A percentile compares a stretch with the other conserved stretches of the same genome.
phyloP scores from a whole-genome alignment of 768 basidiomycete species.

The Trametes sanguinea region DNA sequence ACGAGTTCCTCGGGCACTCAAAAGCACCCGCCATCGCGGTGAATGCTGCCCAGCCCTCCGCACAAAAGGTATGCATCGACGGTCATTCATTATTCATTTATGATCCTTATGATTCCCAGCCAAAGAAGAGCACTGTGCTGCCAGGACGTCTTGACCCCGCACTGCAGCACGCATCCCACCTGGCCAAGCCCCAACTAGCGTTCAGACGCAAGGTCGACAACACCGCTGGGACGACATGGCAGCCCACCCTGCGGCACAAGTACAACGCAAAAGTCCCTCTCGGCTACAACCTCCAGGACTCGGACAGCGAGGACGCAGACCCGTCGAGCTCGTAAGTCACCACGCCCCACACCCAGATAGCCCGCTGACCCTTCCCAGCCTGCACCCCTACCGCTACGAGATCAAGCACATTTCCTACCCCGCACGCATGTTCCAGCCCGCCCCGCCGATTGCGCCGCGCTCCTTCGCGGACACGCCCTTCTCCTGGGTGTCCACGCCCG shows the following conservation, averaged over 20 bases:
- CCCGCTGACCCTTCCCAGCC: conserved; percentile 11
- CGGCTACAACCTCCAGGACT: conserved; percentile 54
- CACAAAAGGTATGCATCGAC: conserved; percentile 17
- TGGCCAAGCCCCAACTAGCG: conserved; percentile 79
- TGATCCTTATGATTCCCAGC: conserved; percentile 9
- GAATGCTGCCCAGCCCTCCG: conserved; percentile 37
- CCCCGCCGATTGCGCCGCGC: conserved; percentile 52
- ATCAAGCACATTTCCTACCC: conserved; percentile 76
- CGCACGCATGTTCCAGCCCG: conserved; percentile 57
- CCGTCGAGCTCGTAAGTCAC: conserved; percentile 35
- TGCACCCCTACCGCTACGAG: conserved; percentile 86
- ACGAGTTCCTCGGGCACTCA: conserved; percentile 70
- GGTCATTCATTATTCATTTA: not conserved
- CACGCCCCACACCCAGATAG: not conserved
- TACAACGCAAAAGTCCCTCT: conserved; percentile 83
- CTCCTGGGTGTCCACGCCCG: conserved; percentile 66
- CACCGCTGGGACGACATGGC: conserved; percentile 57
- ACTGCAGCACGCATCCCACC: conserved; percentile 71
- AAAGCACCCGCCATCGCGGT: conserved; percentile 67
- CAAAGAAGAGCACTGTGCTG: conserved; percentile 36
- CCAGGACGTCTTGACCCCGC: conserved; percentile 56
- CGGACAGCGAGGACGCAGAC: conserved; percentile 28
- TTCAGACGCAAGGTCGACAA: conserved; percentile 70
- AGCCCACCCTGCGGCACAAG: conserved; percentile 71
- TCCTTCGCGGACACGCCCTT: conserved; percentile 69